Evolutionary conservation across 2,329 filamentous ascomycete genomes (phyloP).

Genomic region (Penicillium sumatraense): DNA sequence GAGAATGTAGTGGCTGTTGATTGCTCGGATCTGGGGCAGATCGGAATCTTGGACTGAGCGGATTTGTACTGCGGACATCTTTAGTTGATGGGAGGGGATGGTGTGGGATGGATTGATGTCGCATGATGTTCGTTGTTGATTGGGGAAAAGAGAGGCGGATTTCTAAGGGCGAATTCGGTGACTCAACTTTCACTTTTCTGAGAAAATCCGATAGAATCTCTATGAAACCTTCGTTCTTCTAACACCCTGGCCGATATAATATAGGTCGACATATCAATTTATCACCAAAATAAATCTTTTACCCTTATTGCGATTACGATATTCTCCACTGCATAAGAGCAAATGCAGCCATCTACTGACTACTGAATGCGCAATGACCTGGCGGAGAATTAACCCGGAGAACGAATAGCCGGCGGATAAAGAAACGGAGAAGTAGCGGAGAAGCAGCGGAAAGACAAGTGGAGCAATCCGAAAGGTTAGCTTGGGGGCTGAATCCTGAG

Average conservation of each 20-base stretch:
- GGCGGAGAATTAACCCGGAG: neutral
- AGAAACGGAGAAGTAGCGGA: neutral
- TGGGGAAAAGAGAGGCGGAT: neutral
- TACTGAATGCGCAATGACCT: neutral
- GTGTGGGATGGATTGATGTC: neutral
- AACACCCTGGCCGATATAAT: no score
- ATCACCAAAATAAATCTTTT: neutral
- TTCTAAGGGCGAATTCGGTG: neutral
- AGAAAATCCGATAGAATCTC: neutral
- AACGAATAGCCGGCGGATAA: neutral
- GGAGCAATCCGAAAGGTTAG: neutral
- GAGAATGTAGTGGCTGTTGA: constrained; percentile 44
- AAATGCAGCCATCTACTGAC: no score
- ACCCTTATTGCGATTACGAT: no score
- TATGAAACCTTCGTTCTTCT: no score
- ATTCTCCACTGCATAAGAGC: no score
- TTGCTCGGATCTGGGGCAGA: constrained; percentile 39
- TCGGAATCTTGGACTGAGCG: constrained; percentile 38
- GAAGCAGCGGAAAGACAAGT: neutral
- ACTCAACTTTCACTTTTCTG: neutral
- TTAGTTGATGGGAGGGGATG: neutral
- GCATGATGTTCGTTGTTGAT: neutral
- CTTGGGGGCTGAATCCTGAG: neutral
- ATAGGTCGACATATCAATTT: neutral
- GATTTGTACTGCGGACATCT: neutral